Evolutionary conservation across 148 eudicot species (phyloP), one percentile per base, ranked within the genome.

Genomic region (Vaccinium darrowii): DNA sequence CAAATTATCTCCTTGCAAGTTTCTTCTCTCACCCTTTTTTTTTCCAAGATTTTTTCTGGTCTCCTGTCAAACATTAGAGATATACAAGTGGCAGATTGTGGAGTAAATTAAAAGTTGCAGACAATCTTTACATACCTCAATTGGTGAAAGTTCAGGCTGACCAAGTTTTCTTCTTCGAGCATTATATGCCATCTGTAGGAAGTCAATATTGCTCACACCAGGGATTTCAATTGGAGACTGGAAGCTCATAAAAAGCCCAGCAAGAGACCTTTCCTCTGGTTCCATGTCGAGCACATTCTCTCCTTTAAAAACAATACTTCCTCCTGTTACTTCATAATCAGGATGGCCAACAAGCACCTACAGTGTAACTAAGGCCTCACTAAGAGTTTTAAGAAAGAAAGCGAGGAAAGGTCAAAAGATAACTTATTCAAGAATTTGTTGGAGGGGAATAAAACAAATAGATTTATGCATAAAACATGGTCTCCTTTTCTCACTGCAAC

Each of bases 311-410:
- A 88, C 83, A 80, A 91, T 85, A 79, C 88, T 92, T 81, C 99
- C 99, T 83, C 94, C 98, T 3, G 98, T 95, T 80, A 97, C 92
- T 90, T 93, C 98, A 91, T 94, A 97, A 88, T 97, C 99, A 60
- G 97, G 98, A 92, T 97, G 99, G 51, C 99, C 99, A 87, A 91
- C 98, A 88, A 97, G 94, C 82, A 95, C 99, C 99, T 97, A 80
- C 85, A 85, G 75, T 54, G 75, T 54, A 50, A 63, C 39, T 19
- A 78, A 49, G 33, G 19, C 15, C 82, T 74, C 57, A 67, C 49
- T 30, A 49, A 76, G 83, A 49, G 73, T 63, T 52, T 56, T 73
- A 36, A 53, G 30, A 53, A 21, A 72, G 39, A 21, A 58, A 82
- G 5, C 11, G 5, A 73, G 4, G 27, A 82, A 19, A 15, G 23